Base-by-base conservation (phyloP, 83 land plant genomes). In the Larix sibirica region DNA sequence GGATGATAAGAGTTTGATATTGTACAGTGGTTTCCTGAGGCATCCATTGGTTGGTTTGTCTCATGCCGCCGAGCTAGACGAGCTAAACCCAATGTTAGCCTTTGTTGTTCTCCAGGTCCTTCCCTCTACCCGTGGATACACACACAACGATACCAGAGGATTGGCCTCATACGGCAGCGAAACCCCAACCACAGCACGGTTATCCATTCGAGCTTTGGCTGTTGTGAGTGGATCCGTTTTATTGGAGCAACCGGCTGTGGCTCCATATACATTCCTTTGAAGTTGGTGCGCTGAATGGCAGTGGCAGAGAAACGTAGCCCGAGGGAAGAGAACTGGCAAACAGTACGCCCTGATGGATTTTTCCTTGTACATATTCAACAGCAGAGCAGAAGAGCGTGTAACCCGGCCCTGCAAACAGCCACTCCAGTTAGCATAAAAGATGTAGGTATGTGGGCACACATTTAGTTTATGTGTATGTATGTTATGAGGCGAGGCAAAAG, bases 361-460 rank as follows among this genome's bases (percentile, higher is more conserved):
- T 9, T 50, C 56, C 56, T 50, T 50, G 56, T 50, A 50, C 56
- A 50, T 50, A 50, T 50, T 50, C 56, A 50, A 50, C 56, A 10
- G 56, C 56, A 50, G 56, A 50, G 56, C 12, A 10, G 56, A 50
- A 14, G 56, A 50, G 12, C 56, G 56, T 50, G 56, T 17, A 68
- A 20, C 14, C 38, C 42, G 20, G 9, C 38, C 73, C 73, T 69
- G 73, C 73, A 69, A 69, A 36, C 42, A 33, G 33, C 36, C 20
- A 40, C 71, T 26, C 33, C 71, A 5, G 71, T 67, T 67, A 68
- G 71, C 14, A 68, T 16, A 68, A 68, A 68, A 68, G 36, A 68
- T 28, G 56, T 50, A 50, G 56, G 56, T 50, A 10, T 50, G 56
- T 50, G 56, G 56, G 56, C 56, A 50, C 56, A 50, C 56, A 50